phyloP scores from a whole-genome alignment of 2,329 filamentous ascomycete genomes.

The Cladophialophora exuberans region DNA sequence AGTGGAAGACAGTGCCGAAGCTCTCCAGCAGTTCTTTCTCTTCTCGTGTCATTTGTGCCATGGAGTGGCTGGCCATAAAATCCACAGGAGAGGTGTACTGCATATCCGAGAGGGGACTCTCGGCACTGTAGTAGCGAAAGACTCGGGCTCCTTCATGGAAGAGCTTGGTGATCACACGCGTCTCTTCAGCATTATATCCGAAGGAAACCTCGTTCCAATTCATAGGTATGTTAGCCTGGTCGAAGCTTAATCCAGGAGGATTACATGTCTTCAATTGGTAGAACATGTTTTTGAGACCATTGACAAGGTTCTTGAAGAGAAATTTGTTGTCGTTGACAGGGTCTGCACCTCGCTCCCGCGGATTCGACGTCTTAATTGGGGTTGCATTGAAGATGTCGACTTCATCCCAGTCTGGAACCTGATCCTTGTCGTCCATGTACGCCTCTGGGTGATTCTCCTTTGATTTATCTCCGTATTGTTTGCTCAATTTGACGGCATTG shows the following conservation, averaged over 20 bases:
- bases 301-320: constrained; percentile 93
- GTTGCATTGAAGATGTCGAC: constrained; percentile 96
- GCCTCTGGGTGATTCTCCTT: constrained; percentile 70
- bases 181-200: constrained; percentile 96
- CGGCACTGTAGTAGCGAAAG: constrained; percentile 94
- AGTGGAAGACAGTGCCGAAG: constrained; percentile 97
- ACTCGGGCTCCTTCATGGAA: constrained; percentile 96
- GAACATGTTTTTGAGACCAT: constrained; percentile 93
- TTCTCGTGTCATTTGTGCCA: constrained; percentile 90
- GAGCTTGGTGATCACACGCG: constrained; percentile 92
- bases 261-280: constrained; percentile 94
- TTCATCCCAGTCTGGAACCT: constrained; percentile 92
- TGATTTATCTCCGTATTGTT: constrained; percentile 69
- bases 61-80: constrained; percentile 92
- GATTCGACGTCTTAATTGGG: constrained; percentile 93
- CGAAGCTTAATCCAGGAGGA: constrained; percentile 67
- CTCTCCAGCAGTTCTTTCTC: constrained; percentile 97
- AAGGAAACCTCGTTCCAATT: constrained; percentile 97
- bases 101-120: constrained; percentile 73
- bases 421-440: constrained; percentile 80
- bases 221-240: constrained; percentile 74
- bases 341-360: constrained; percentile 83
- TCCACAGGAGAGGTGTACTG: constrained; percentile 82
- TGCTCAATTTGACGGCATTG: constrained; percentile 92
- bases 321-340: constrained; percentile 98